Conservation (phyloP, 441 rosid genomes). For the Corymbia citriodora region DNA sequence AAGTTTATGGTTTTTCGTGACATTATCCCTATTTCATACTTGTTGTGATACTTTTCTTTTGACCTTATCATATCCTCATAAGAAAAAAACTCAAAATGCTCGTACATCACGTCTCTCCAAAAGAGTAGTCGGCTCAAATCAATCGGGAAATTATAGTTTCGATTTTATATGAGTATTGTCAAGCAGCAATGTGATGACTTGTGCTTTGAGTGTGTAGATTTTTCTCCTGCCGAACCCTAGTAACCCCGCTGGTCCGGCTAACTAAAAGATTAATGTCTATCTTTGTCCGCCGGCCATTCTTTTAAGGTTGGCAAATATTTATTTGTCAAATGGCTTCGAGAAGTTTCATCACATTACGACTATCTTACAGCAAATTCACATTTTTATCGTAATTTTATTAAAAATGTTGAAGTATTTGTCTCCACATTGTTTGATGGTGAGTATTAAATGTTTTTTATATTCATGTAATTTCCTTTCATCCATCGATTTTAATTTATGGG, state of each 20-base stretch:
- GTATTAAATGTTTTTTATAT: too few species aligned
- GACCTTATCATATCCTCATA: background rate
- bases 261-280: background rate
- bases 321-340: background rate
- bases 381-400: too few species aligned
- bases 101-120: background rate
- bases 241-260: rapidly evolving
- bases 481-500: rapidly evolving
- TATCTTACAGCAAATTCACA: too few species aligned
- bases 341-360: rapidly evolving
- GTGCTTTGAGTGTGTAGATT: background rate
- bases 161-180: background rate
- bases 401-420: too few species aligned
- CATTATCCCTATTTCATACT: too few species aligned
- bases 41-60: background rate
- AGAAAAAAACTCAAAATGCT: background rate
- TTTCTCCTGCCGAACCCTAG: background rate
- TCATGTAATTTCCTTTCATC: rapidly evolving
- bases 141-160: background rate
- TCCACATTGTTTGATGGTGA: rapidly evolving
- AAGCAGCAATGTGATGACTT: background rate
- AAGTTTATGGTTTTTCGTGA: too few species aligned
- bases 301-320: background rate
- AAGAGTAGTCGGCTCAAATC: background rate
- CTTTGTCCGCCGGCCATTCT: background rate